Evolutionary conservation across 2,329 filamentous ascomycete genomes (phyloP), one percentile per base, ranked within the genome.

Genomic region (Trichoderma hamatum): DNA sequence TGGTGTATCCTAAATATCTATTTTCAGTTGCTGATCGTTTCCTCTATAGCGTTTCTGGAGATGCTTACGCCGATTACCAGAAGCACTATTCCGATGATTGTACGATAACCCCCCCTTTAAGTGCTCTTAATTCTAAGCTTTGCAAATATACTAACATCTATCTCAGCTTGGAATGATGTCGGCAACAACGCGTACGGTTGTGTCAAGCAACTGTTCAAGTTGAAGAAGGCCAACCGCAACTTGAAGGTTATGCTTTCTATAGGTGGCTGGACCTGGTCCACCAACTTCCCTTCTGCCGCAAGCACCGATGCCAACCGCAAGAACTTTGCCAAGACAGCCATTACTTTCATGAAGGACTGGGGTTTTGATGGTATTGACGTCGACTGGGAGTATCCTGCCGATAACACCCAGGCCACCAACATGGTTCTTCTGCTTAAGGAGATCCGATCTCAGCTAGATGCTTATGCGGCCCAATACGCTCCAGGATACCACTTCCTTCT

Each of bases 251-350:
- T 96, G 26, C 85, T 97, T 4, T 92, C 88, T 59, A 93, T 97
- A 72, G 94, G 94, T 59, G 93, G 94, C 34, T 96, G 91, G 91
- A 94, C 92, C 0, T 96, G 92, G 79, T 93, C 91, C 2, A 82
- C 85, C 73, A 92, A 93, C 78, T 95, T 97, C 76, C 84, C 91
- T 0, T 82, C 83, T 1, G 89, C 90, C 0, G 88, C 90, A 11
- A 88, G 87, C 70, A 91, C 89, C 0, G 84, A 85, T 0, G 79
- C 83, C 2, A 89, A 87, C 19, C 86, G 93, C 19, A 78, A 83
- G 43, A 86, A 73, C 1, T 97, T 97, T 79, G 93, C 93, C 6
- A 80, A 85, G 56, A 87, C 86, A 3, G 88, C 92, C 2, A 90
- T 94, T 0, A 79, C 84, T 9, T 78, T 96, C 65, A 84, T 97